Base-by-base conservation (phyloP, 1,284 basidiomycete species). In the Porodaedalea pini region DNA sequence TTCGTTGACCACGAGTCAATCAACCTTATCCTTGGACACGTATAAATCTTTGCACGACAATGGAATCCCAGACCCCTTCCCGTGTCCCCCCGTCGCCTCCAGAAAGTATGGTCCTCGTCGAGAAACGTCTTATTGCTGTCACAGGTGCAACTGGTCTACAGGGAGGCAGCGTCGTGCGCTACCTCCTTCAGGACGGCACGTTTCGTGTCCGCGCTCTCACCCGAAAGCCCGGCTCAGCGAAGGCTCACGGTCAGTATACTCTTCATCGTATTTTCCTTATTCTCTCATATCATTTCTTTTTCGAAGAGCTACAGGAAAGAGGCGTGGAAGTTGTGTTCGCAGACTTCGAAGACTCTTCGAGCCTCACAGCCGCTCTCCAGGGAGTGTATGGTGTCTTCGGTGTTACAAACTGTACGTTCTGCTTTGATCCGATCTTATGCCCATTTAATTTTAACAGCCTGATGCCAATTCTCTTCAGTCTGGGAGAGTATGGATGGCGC, bases 381-480 rank as follows among this genome's bases (percentile, higher is more conserved):
- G 68, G 70, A 48, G 64, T 64, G 7, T 63, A 70, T 54, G 69
- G 66, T 27, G 68, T 70, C 17, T 70, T 66, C 59, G 66, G 64
- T 29, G 61, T 69, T 7, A 71, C 69, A 40, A 68, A 69, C 60
- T 70, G 62, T 62, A 61, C 51, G 64, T 61, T 4, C 10, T 21
- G 4, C 8, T 29, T 27, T 54, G 7, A 29, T 21, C 40, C 13
- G 27, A 11, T 45, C 3, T 13, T 45, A 25, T 45, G 5, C 45
- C 31, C 21, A 15, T 49, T 37, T 13, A 2, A 32, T 3, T 19
- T 5, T 53, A 13, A 44, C 27, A n/a, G n/a, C n/a, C n/a, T n/a
- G n/a, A 6, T 45, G 21, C 44, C 21, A 15, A 8, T 8, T 17
- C 40, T 36, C 25, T 23, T 8, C 50, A 64, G 61, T 41, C 51